Evolutionary conservation across 352 stramenopile genomes (phyloP).

Genomic region (Bremia lactucae): DNA sequence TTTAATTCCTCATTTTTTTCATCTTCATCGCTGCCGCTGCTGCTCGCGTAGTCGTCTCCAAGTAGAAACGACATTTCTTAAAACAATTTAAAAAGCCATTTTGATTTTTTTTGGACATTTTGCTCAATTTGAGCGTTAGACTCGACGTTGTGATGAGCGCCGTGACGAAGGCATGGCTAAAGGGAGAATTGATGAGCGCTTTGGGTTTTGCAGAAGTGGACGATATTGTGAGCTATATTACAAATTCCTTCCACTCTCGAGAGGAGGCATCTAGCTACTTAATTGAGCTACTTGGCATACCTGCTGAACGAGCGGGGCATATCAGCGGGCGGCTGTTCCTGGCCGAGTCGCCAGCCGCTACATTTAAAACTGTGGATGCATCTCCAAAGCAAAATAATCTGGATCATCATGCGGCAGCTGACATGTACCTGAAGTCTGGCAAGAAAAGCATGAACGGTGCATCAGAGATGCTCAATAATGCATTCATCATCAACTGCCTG

Average conservation of each 20-base stretch:
- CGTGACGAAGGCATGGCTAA: slow-evolving; percentile 39
- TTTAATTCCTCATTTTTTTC: slow-evolving; percentile 5
- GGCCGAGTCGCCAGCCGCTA: not conserved
- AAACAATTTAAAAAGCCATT: slow-evolving; percentile 7
- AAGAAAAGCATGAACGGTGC: slow-evolving; percentile 31
- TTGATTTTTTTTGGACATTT: too few species aligned
- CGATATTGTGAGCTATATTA: slow-evolving; percentile 53
- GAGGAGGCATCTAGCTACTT: slow-evolving; percentile 47
- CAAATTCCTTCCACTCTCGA: slow-evolving; percentile 32
- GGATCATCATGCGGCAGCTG: too few species aligned
- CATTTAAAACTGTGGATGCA: slow-evolving; percentile 1
- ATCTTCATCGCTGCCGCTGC: slow-evolving; percentile 23
- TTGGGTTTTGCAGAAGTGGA: slow-evolving; percentile 64
- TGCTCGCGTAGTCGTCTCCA: slow-evolving; percentile 32
- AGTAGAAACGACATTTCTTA: slow-evolving; percentile 42
- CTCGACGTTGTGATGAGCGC: slow-evolving; percentile 16
- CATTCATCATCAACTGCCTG: slow-evolving; percentile 62
- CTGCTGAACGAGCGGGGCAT: slow-evolving; percentile 26
- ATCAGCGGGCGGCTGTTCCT: slow-evolving; percentile 44
- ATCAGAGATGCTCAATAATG: slow-evolving; percentile 29
- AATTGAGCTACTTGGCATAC: slow-evolving; percentile 55
- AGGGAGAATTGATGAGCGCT: slow-evolving; percentile 40
- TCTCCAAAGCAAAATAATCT: too few species aligned
- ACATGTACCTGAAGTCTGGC: slow-evolving; percentile 36
- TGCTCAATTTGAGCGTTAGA: too few species aligned